Evolutionary conservation across 1,139 yeast species (phyloP), one percentile per base, ranked within the genome.

Genomic region (Hansenula lynferdii): DNA sequence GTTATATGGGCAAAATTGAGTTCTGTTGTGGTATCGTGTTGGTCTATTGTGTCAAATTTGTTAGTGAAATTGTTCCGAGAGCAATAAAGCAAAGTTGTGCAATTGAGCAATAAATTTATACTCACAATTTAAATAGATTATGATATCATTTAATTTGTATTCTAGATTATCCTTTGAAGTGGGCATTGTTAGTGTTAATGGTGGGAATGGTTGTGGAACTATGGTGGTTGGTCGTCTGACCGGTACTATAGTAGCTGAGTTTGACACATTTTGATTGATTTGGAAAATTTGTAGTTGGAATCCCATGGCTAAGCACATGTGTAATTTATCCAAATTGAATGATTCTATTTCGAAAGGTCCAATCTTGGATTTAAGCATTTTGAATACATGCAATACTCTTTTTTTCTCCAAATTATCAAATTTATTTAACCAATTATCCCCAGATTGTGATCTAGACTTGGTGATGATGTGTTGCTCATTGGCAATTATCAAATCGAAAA

Each of bases 401-500:
- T 19, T 28, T 23, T 19, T 28, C 6, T 28, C 23, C 7, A 12
- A 5, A 8, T 19, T 28, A 19, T 19, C 20, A 12, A 28, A 28
- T 12, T 7, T 28, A 12, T 18, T 17, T 11, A 19, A 3, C 22
- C 11, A 12, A 6, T 12, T 23, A 7, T 33, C 20, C n/a, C n/a
- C n/a, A n/a, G n/a, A n/a, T n/a, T n/a, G n/a, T n/a, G n/a, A n/a
- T n/a, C n/a, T n/a, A n/a, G n/a, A n/a, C n/a, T n/a, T n/a, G n/a
- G n/a, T n/a, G n/a, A n/a, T 30, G 26, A 19, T 15, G 20, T 30
- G 19, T 19, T 30, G 22, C 27, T 35, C 30, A 20, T 35, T 35
- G 2, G 11, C 27, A 18, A 35, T 35, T 10, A 28, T 35, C 3
- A 17, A 7, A 19, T 35, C 31, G 21, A 25, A 35, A 8, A 35